Evolutionary conservation across 2,329 filamentous ascomycete genomes (phyloP).

Genomic region (Aureobasidium musti): DNA sequence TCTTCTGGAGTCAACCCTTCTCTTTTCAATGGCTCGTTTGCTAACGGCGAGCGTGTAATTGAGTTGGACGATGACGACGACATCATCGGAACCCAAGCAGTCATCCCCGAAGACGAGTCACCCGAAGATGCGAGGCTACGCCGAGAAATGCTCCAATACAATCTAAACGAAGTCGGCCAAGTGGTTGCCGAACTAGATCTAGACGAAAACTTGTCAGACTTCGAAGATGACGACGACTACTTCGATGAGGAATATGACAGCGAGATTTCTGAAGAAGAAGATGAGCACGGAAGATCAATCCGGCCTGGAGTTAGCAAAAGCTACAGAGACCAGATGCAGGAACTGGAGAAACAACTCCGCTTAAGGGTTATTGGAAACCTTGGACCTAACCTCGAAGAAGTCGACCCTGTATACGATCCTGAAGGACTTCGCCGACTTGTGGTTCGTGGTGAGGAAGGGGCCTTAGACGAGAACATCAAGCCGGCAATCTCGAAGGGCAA

Average conservation of each 20-base stretch:
- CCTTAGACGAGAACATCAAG: conserved; percentile 32
- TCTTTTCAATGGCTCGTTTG: conserved; percentile 29
- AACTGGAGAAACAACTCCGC: conserved; percentile 76
- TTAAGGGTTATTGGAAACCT: conserved; percentile 59
- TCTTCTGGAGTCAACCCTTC: conserved; percentile 5
- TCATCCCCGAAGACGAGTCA: conserved; percentile 73
- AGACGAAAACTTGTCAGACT: conserved; percentile 61
- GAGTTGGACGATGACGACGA: conserved; percentile 50
- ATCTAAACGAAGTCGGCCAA: conserved; percentile 81
- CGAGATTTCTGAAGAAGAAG: conserved; percentile 65
- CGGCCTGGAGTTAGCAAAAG: conserved; percentile 67
- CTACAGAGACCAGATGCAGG: conserved; percentile 80
- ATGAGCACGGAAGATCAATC: conserved; percentile 73
- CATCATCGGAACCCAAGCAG: conserved; percentile 47
- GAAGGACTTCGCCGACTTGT: conserved; percentile 61
- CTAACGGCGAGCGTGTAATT: conserved; percentile 43
- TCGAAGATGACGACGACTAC: conserved; percentile 56
- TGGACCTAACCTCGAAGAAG: conserved; percentile 50
- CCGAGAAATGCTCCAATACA: conserved; percentile 87
- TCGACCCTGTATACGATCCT: conserved; percentile 41
- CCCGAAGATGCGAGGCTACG: conserved; percentile 78
- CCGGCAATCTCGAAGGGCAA: conserved; percentile 28
- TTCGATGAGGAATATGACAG: conserved; percentile 48
- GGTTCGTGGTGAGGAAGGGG: conserved; percentile 43
- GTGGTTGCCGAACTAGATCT: conserved; percentile 91